Conservation (phyloP, 2,329 filamentous ascomycete genomes). For the Pseudohalonectria lignicola region DNA sequence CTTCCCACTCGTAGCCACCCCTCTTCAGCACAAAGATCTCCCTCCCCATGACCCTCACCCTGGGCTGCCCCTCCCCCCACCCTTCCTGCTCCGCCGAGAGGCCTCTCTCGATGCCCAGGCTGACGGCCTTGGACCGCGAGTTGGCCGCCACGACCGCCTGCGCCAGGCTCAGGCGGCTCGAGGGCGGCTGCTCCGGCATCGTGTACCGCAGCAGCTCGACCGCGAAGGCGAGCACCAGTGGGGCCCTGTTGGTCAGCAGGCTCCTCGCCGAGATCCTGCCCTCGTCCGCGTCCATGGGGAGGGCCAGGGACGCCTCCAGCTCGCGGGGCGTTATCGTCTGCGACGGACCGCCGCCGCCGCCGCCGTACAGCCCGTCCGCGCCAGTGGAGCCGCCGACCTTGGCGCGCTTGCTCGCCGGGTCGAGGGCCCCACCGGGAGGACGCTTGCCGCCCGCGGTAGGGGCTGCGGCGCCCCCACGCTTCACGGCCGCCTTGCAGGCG, state of each 20-base stretch:
- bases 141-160: slow-evolving; percentile 79
- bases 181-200: slow-evolving; percentile 76
- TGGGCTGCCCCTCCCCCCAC: slow-evolving; percentile 66
- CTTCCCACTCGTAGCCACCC: slow-evolving; percentile 57
- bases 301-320: slow-evolving; percentile 48
- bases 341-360: too few species aligned
- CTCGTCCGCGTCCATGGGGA: slow-evolving; percentile 49
- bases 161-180: slow-evolving; percentile 71
- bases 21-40: slow-evolving; percentile 67
- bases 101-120: slow-evolving; percentile 58
- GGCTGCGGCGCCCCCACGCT: slow-evolving; percentile 17
- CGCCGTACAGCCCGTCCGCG: slow-evolving; percentile 15
- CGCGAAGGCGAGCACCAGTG: slow-evolving; percentile 71
- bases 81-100: slow-evolving; percentile 57
- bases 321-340: slow-evolving; percentile 40
- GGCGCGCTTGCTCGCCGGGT: slow-evolving; percentile 19
- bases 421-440: slow-evolving; percentile 10
- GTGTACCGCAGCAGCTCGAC: slow-evolving; percentile 65
- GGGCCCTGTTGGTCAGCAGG: slow-evolving; percentile 69
- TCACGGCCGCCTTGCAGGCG: slow-evolving; percentile 42
- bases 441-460: slow-evolving; percentile 17
- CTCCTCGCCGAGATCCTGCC: slow-evolving; percentile 44
- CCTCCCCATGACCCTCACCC: slow-evolving; percentile 60
- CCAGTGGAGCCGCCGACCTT: slow-evolving; percentile 9
- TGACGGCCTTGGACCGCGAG: slow-evolving; percentile 64